Evolutionary conservation across 495 filamentous ascomycete species (phyloP).

Genomic region (Trichoderma orchidacearum): DNA sequence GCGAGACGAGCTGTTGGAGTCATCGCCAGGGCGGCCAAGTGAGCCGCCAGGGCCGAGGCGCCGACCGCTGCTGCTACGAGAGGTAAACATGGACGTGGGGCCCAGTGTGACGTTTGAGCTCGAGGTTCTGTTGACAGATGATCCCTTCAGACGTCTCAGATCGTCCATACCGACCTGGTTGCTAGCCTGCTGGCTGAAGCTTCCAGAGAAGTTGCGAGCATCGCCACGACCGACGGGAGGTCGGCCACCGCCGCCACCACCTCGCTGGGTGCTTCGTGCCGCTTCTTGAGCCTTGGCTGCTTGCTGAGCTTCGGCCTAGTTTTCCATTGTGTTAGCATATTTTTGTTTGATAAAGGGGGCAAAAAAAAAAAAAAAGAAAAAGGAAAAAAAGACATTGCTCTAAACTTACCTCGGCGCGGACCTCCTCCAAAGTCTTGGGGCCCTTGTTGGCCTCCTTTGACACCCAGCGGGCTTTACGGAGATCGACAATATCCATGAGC

Average conservation of each 20-base stretch:
- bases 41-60: slow-evolving; percentile 49
- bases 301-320: slow-evolving; percentile 49
- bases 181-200: slow-evolving; percentile 44
- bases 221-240: slow-evolving; percentile 69
- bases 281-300: slow-evolving; percentile 53
- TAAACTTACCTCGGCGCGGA: slow-evolving; percentile 64
- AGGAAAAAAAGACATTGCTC: no score
- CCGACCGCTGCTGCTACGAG: slow-evolving; percentile 70
- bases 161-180: slow-evolving; percentile 85
- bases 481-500: slow-evolving; percentile 87
- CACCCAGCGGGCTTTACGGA: slow-evolving; percentile 59
- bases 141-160: slow-evolving; percentile 58
- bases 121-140: slow-evolving; percentile 32
- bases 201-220: slow-evolving; percentile 59
- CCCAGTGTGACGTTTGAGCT: slow-evolving; percentile 57
- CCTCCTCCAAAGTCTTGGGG: slow-evolving; percentile 88
- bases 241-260: slow-evolving; percentile 46
- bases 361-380: no score
- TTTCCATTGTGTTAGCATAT: slow-evolving; percentile 5
- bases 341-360: no score
- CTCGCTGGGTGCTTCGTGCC: slow-evolving; percentile 44
- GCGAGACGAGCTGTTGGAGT: slow-evolving; percentile 62
- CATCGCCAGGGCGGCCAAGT: slow-evolving; percentile 57
- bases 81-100: slow-evolving; percentile 65
- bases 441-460: slow-evolving; percentile 86